Conservation (phyloP, 1,284 basidiomycete species). For the Sanguinoderma infundibulare region DNA sequence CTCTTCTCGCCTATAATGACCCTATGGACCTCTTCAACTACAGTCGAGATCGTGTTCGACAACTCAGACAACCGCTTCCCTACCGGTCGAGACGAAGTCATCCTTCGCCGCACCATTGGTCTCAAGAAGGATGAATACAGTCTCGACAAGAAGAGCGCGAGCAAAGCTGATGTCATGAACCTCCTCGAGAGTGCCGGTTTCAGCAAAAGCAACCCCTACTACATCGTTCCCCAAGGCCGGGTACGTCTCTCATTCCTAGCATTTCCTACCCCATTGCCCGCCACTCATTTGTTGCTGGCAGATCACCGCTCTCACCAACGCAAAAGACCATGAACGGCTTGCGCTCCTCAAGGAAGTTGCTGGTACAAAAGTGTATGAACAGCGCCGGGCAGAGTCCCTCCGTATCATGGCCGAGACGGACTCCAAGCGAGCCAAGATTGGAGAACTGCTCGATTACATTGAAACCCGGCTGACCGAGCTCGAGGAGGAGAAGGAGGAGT, state of each 20-base stretch:
- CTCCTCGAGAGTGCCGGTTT: slow-evolving; percentile 96
- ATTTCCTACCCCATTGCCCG: too few species aligned
- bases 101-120: slow-evolving; percentile 92
- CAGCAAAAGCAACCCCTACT: slow-evolving; percentile 97
- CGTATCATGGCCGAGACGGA: slow-evolving; percentile 98
- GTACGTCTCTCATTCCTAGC: slow-evolving; percentile 51
- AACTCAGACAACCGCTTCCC: slow-evolving; percentile 92
- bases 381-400: slow-evolving; percentile 89
- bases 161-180: slow-evolving; percentile 98
- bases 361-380: slow-evolving; percentile 98
- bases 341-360: slow-evolving; percentile 97
- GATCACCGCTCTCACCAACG: slow-evolving; percentile 97
- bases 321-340: slow-evolving; percentile 94
- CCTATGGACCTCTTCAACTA: neutral
- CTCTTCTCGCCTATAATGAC: neutral
- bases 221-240: slow-evolving; percentile 97
- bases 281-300: slow-evolving; percentile 34
- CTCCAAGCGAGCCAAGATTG: slow-evolving; percentile 90
- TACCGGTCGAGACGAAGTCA: slow-evolving; percentile 84
- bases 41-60: slow-evolving; percentile 88
- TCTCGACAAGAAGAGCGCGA: slow-evolving; percentile 93
- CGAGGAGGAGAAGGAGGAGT: slow-evolving; percentile 96
- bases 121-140: slow-evolving; percentile 99
- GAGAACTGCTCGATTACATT: slow-evolving; percentile 89
- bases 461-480: slow-evolving; percentile 90